Base-by-base conservation (phyloP, 345 rosid genomes). In the Acer negundo region DNA sequence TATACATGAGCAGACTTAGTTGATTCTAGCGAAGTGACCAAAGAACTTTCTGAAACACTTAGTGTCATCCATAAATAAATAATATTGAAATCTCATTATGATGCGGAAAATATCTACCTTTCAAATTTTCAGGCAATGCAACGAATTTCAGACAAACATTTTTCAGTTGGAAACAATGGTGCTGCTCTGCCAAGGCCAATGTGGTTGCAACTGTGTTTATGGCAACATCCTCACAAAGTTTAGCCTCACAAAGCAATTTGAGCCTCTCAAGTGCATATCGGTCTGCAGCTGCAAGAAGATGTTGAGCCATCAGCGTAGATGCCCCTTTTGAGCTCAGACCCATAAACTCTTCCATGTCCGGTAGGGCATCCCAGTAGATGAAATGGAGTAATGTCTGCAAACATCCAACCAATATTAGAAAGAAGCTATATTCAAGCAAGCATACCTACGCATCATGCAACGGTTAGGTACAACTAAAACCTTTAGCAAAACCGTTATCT, bases 221-320 rank as follows among this genome's bases (percentile, higher is more conserved):
- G 59, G 90, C 82, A 74, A 94, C 90, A 81, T 86, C 90, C 78
- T 89, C 88, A 74, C 96, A 89, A 10, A 94, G 93, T 68, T 87
- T 85, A 56, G 89, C 79, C 78, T 93, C 95, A 44, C 92, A 93
- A 2, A 93, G 85, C 79, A 90, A 76, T 80, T 87, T 89, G 65
- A 94, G 90, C 84, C 96, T 86, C 61, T 91, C 93, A 22, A 92
- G 82, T 24, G 89, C 90, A 80, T 92, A 94, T 53, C 90, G 89
- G 74, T 94, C 97, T 63, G 97, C 96, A 66, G 92, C 94, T 3
- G 91, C 97, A 75, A 91, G 93, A 35, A 94, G 82, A 84, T 94
- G 98, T 85, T 92, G 98, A 72, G 86, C 79, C 79, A 94, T 88
- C 72, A 90, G 88, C 44, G 93, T 91, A 0, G 88, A 86, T 13